Conservation (phyloP, 140 eudicot species). For the Flaveria floridana region DNA sequence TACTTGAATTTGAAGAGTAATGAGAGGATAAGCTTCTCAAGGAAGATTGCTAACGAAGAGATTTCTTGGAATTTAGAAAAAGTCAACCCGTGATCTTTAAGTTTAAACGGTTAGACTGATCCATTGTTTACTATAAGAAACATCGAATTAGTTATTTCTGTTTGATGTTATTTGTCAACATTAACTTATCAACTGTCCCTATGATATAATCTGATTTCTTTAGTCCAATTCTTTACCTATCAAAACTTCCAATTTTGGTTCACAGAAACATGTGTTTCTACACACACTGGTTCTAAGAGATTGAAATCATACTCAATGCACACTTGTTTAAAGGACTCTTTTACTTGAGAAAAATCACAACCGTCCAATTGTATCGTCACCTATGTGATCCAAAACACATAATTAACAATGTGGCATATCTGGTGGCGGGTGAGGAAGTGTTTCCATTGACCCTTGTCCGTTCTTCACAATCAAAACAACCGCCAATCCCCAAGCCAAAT, state of each 20-base stretch:
- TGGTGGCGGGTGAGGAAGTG: constrained; percentile 74
- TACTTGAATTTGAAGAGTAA: constrained; percentile 81
- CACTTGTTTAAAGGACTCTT: constrained; percentile 36
- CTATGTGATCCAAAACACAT: constrained; percentile 14
- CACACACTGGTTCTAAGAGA: constrained; percentile 25
- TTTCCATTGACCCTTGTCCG: constrained; percentile 58
- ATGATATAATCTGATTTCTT: constrained; percentile 13
- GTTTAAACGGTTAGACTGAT: constrained; percentile 14
- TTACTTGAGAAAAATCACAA: constrained; percentile 27
- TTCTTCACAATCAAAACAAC: constrained; percentile 62
- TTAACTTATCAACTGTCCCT: too few species aligned
- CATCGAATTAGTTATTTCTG: background rate
- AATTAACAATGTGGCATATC: constrained; percentile 66
- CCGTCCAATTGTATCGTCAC: background rate
- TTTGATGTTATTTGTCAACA: background rate
- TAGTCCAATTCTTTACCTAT: constrained; percentile 11
- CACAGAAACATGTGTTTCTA: constrained; percentile 22
- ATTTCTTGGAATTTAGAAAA: constrained; percentile 62
- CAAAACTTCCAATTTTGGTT: constrained; percentile 30
- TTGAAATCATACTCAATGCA: constrained; percentile 38
- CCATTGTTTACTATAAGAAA: constrained; percentile 1
- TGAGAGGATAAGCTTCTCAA: constrained; percentile 54
- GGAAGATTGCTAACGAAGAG: constrained; percentile 39
- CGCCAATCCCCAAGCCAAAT: constrained; percentile 71
- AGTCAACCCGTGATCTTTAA: constrained; percentile 59